Percentiles rank a stretch among this genome's conserved stretches.
phyloP scores from a whole-genome alignment of 805 yeast species.

The Candida insectorum region DNA sequence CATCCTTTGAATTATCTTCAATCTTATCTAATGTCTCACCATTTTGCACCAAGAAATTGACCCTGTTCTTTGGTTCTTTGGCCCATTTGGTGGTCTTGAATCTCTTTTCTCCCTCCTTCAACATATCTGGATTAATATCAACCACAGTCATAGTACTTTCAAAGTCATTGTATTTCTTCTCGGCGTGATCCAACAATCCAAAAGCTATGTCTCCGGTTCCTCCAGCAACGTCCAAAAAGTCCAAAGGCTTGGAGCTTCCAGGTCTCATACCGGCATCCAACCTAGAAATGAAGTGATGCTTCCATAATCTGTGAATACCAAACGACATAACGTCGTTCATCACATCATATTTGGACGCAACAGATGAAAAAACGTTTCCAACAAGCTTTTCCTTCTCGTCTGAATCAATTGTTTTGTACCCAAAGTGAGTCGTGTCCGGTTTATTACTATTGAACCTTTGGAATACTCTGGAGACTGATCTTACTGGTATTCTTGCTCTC shows the following conservation, averaged over 20 bases:
- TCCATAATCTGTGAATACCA: conserved; percentile 95
- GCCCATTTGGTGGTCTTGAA: conserved; percentile 53
- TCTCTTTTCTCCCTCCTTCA: conserved; percentile 85
- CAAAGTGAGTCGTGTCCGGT: conserved; percentile 80
- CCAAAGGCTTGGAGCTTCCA: conserved; percentile 70
- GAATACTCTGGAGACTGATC: not conserved
- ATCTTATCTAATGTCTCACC: conserved; percentile 87
- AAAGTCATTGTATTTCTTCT: conserved; percentile 67
- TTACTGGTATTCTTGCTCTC: not conserved
- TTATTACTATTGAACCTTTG: not conserved
- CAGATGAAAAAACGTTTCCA: conserved; percentile 89
- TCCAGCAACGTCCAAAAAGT: conserved; percentile 95
- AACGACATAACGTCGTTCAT: conserved; percentile 98
- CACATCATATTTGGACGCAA: conserved; percentile 88
- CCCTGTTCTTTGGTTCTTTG: conserved; percentile 58
- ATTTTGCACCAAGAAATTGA: conserved; percentile 82
- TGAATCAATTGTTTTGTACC: conserved; percentile 76
- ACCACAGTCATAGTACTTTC: conserved; percentile 82
- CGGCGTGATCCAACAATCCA: conserved; percentile 90
- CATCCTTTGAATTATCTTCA: conserved; percentile 84
- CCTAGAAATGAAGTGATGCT: conserved; percentile 79
- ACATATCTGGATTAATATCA: conserved; percentile 95
- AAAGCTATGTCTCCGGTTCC: conserved; percentile 99
- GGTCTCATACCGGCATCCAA: conserved; percentile 94
- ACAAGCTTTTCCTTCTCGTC: conserved; percentile 78